Evolutionary conservation across 2,329 filamentous ascomycete genomes (phyloP), one percentile per base, ranked within the genome.

Genomic region (Fusarium cicatricum): DNA sequence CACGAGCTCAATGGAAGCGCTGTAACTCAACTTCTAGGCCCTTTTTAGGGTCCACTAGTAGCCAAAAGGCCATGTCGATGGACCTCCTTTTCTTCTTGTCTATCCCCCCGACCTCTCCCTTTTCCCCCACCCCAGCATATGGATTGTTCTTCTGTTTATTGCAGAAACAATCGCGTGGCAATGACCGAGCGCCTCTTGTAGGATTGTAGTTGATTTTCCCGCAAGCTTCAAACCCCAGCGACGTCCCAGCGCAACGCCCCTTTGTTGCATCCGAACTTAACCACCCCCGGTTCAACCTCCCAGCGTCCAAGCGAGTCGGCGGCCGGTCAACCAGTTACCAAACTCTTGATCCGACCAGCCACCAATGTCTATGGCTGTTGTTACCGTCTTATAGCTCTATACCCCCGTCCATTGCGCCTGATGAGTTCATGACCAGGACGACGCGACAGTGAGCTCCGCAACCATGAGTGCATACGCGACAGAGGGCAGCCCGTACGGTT

Each of bases 381-480:
- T 32, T 46, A 58, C 59, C 15, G 55, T 52, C 51, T 26, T 26
- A 26, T 26, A 26, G 23, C 23, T 10, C 23, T 26, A 10, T 9
- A 26, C 23, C 23, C 9, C 23, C 9, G 23, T 26, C 23, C 21
- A 10, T 26, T 26, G 23, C 23, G 23, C 55, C 37, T 55, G 41
- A 70, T 67, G 65, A 55, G 47, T 55, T 69, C 38, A 63, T 68
- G 64, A 62, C 39, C 49, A 63, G 57, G 39, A 55, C 47, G 41
- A 53, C 54, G 55, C 54, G 41, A 59, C 49, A 47, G 45, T 53
- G 44, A 58, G 48, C 56, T 55, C 32, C 42, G 51, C 64, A 66
- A 65, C 37, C 59, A 79, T 80, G 78, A 79, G 77, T 62, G 73
- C 71, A 49, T 75, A 75, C 64, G 68, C 70, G 52, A 69, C 70